Base-by-base conservation (phyloP, 176 grass and related monocot species). In the Dactylis glomerata region DNA sequence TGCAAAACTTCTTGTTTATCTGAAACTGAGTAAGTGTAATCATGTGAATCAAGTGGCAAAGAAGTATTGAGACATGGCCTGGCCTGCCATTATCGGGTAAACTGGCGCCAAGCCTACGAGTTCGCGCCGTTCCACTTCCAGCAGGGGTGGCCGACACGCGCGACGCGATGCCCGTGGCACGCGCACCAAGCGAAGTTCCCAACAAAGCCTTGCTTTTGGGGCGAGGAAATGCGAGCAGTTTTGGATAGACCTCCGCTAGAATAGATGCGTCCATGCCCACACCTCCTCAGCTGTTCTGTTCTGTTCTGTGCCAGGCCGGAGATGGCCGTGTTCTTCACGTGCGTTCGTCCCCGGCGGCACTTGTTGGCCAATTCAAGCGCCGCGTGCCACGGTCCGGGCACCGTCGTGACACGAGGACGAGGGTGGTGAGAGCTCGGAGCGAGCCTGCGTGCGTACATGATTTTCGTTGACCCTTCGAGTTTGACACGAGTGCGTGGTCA, bases 71-170 rank as follows among this genome's bases (percentile, higher is more conserved):
- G n/a, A n/a, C n/a, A n/a, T n/a, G n/a, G n/a, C n/a, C n/a, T n/a
- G n/a, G n/a, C n/a, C n/a, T n/a, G n/a, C n/a, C 84, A 17, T 41
- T 76, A 47, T 49, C 50, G 79, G 72, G 40, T 3, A 77, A 77
- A 26, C 33, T 16, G 41, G 61, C 40, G 51, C 13, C 62, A 65
- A 2, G 30, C 73, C 32, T 83, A 68, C 80, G 64, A 83, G 64
- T 63, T 45, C 64, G 86, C 56, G 80, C 63, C 26, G 50, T 78
- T 66, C 77, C 45, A 52, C 50, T 6, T 13, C 10, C 5, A 51
- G 38, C 73, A 49, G 17, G 30, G 37, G 86, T 87, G 86, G 80
- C 80, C 86, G 86, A 83, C 80, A 88, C 41, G 41, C 66, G 67
- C 55, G 77, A 77, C 85, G 62, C 41, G n/a, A n/a, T n/a, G n/a